Evolutionary conservation across 805 yeast genomes (phyloP), one percentile per base, ranked within the genome.

Genomic region (Cyberlindnera saturnus): DNA sequence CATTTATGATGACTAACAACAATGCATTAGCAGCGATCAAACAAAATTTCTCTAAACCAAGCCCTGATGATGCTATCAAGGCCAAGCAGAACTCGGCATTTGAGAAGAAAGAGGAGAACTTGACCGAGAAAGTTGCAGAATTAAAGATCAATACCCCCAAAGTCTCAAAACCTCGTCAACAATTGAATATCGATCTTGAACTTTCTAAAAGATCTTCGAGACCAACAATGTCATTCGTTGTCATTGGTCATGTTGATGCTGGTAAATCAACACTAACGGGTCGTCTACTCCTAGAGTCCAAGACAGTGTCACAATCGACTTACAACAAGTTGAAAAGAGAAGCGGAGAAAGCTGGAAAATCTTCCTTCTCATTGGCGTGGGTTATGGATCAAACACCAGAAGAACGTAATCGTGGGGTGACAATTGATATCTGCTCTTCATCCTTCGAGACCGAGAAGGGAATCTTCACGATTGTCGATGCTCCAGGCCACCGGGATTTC

Each of bases 241-340:
- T 91, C 67, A 91, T 91, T 75, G 98, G 98, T 71, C 98, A 91
- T 91, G 98, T 91, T 95, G 98, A 91, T 79, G 91, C 97, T 65
- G 91, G 91, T 71, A 86, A 87, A 77, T 91, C 97, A 52, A 90
- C 98, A 66, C 86, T 96, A 72, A 90, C 98, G 70, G 97, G 97
- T 71, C 96, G 90, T 82, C 82, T 90, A 75, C 83, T 90, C 68
- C 85, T 75, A 84, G 90, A 89, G 88, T 84, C 95, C 74, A 95
- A 96, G 77, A 95, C 90, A 74, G 86, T 87, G 63, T 96, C 89
- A 75, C 86, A 86, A 84, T 84, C 95, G 78, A 86, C 96, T 68
- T 88, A 87, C 68, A 96, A 86, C 79, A 89, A 87, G 86, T 82
- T 88, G 74, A 95, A 87, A 79, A 84, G 88, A 82, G 96, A 89